Evolutionary conservation across 1,139 yeast species (phyloP).

Genomic region (Hyphopichia buzzinii): DNA sequence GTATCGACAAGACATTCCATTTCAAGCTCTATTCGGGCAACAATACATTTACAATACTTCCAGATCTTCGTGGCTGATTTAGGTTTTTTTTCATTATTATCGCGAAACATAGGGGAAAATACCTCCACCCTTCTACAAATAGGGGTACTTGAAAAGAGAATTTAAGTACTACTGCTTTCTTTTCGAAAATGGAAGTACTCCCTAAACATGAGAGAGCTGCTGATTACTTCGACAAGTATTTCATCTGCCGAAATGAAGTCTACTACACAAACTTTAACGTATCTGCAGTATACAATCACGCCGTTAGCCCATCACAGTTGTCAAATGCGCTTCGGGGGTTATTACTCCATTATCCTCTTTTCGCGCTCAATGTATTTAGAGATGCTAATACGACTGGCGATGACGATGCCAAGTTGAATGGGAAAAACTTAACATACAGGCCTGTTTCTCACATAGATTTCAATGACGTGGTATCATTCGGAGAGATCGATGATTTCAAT

Average conservation of each 20-base stretch:
- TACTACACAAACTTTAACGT: slow-evolving; percentile 30
- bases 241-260: slow-evolving; percentile 24
- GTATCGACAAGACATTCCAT: no score
- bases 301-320: slow-evolving; percentile 15
- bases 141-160: no score
- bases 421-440: slow-evolving; percentile 16
- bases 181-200: background rate
- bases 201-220: slow-evolving; percentile 1
- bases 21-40: no score
- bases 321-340: slow-evolving; percentile 24
- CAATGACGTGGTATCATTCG: slow-evolving; percentile 24
- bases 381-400: slow-evolving; percentile 4
- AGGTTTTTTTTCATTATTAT: no score
- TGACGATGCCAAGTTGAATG: slow-evolving; percentile 11
- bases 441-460: slow-evolving; percentile 19
- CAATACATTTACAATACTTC: no score
- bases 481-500: slow-evolving; percentile 14
- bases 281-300: slow-evolving; percentile 21
- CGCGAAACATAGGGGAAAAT: no score
- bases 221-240: slow-evolving; percentile 20
- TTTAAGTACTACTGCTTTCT: no score
- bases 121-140: no score
- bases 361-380: slow-evolving; percentile 19
- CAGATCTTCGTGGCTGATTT: no score
- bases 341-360: slow-evolving; percentile 19